Evolutionary conservation across 306 rosid genomes (phyloP).

Genomic region (Sicyos baderoa): DNA sequence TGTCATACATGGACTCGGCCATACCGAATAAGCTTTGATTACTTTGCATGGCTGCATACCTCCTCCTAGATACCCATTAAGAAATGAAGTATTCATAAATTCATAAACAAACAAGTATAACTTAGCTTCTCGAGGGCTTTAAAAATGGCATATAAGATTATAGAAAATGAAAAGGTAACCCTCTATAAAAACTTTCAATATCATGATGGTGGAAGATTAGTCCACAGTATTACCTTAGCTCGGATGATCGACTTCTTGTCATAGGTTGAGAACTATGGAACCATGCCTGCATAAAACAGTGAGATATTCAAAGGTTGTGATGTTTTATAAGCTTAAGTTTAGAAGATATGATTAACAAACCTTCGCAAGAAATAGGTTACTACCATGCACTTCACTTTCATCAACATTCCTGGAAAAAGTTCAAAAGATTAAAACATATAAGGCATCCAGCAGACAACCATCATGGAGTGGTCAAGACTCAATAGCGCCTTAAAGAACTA

Average conservation of each 20-base stretch:
- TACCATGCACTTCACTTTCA: slow-evolving; percentile 58
- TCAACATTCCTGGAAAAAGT: slow-evolving; percentile 47
- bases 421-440: slow-evolving; percentile 23
- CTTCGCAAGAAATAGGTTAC: slow-evolving; percentile 74
- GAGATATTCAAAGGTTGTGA: slow-evolving; percentile 26
- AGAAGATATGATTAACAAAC: slow-evolving; percentile 29
- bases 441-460: not conserved
- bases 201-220: slow-evolving; percentile 18
- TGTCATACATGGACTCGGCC: slow-evolving; percentile 41
- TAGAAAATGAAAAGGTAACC: not conserved
- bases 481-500: too few relatives aligned
- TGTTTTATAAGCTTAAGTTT: slow-evolving; percentile 23
- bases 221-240: slow-evolving; percentile 54
- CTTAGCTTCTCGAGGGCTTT: not conserved
- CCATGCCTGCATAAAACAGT: slow-evolving; percentile 68
- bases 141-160: not conserved
- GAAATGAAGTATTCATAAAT: not conserved
- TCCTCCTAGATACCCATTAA: slow-evolving; percentile 40
- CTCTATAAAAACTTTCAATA: too few relatives aligned
- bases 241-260: slow-evolving; percentile 97
- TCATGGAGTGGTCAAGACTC: too few relatives aligned
- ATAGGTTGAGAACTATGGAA: slow-evolving; percentile 76
- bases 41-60: slow-evolving; percentile 69
- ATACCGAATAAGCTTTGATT: slow-evolving; percentile 42
- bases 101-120: slow-evolving; percentile 1